Evolutionary conservation across 768 basidiomycete genomes (phyloP), one percentile per base, ranked within the genome.

Genomic region (Auricularia cornea): DNA sequence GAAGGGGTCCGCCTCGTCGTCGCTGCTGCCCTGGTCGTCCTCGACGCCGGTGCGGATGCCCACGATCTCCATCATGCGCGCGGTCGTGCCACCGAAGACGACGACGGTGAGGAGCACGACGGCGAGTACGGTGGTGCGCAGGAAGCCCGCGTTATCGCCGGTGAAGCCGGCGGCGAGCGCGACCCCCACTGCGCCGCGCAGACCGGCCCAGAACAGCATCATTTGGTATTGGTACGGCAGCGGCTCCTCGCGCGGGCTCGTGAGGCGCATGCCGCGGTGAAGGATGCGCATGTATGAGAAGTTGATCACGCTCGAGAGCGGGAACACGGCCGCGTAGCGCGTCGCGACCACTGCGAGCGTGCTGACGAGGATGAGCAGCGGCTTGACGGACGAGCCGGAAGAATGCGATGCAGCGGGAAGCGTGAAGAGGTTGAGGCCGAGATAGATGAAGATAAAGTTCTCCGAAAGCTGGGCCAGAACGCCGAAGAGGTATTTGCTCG

Each of bases 371-470:
- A 98, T 94, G 78, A 98, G 97, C 26, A 99, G 77, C 0, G 97
- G 97, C 73, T 98, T 98, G 73, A 97, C 88, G 69, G 95, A 94
- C 72, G 79, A 87, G 60, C 84, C 87, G 63, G 90, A 89, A 14
- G 84, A 84, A 69, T 89, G 87, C 3, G 87, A 80, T 8, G 86
- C 84, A 30, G 93, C 92, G 2, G 89, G 82, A 62, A 83, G 85
- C 2, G 95, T 98, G 80, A 99, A 99, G n/a, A 99, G 83, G 48
- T 91, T 90, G 68, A 99, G 83, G 44, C 97, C 96, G 66, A 99
- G 90, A 76, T 98, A 98, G 71, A 99, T 93, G 79, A 99, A 99
- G 75, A 99, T 98, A 73, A 98, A 99, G 73, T 98, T 98, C 77
- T 99, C 97, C 30, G 92, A 92, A 31, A 99, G 84, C 70, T 94